Conservation (phyloP, 2,329 filamentous ascomycete species). For the Phialocephala subalpina region DNA sequence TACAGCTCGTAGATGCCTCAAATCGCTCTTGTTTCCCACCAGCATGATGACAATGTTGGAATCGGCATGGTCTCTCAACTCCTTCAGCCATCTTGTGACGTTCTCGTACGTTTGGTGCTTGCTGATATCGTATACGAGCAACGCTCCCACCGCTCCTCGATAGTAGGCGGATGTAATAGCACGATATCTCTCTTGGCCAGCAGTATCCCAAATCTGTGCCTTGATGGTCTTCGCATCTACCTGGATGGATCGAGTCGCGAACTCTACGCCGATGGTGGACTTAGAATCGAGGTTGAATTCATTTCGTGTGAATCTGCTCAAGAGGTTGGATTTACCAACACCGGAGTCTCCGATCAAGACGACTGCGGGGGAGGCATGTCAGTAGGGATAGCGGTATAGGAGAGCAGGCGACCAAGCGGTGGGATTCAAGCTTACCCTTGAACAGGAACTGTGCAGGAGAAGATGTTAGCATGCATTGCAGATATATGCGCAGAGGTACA, state of each 20-base stretch:
- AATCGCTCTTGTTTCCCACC: constrained; percentile 99
- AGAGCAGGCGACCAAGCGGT: constrained; percentile 36
- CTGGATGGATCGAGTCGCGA: constrained; percentile 97
- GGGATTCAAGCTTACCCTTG: constrained; percentile 74
- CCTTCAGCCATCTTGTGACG: constrained; percentile 98
- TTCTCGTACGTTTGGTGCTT: constrained; percentile 99
- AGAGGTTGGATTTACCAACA: constrained; percentile 99
- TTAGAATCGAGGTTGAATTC: constrained; percentile 99
- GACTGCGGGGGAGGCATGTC: constrained; percentile 62
- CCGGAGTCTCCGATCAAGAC: constrained; percentile 99
- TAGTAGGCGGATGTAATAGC: constrained; percentile 99
- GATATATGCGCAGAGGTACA: constrained; percentile 51
- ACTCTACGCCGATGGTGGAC: constrained; percentile 99
- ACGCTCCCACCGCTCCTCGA: constrained; percentile 93
- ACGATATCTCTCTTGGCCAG: constrained; percentile 97
- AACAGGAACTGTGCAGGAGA: constrained; percentile 83
- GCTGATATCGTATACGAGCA: constrained; percentile 99
- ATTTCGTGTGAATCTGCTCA: constrained; percentile 99
- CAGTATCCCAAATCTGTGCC: constrained; percentile 99
- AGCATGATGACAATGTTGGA: constrained; percentile 99
- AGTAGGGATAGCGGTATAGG: constrained; percentile 36
- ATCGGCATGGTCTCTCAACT: constrained; percentile 96
- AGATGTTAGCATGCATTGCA: constrained; percentile 46
- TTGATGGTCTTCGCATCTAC: constrained; percentile 99
- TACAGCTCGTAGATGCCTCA: constrained; percentile 96